Conservation (phyloP, 805 yeast species). For the Cyberlindnera euphorbiiphila region DNA sequence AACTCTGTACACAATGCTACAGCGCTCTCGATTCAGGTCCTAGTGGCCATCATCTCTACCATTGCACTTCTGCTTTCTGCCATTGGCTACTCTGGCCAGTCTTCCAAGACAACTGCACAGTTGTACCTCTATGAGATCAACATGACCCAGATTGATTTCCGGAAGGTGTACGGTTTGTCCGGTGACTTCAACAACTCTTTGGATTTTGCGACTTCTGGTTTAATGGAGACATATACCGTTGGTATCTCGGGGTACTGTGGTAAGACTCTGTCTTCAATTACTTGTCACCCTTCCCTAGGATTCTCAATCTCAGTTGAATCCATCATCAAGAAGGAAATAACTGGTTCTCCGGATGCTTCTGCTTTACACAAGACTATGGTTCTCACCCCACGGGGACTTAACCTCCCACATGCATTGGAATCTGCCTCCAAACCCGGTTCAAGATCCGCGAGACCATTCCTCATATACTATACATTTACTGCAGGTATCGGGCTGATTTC, state of each 20-base stretch:
- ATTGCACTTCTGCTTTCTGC: not conserved
- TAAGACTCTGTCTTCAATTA: not conserved
- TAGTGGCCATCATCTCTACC: not conserved
- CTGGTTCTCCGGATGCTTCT: too few relatives aligned
- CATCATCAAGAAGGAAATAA: too few relatives aligned
- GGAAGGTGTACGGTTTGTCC: not conserved
- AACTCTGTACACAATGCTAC: not conserved
- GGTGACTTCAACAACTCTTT: not conserved
- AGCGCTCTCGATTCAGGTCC: not conserved
- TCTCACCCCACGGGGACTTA: too few relatives aligned
- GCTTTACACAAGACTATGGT: too few relatives aligned
- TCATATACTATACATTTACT: too few relatives aligned
- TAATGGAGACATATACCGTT: not conserved
- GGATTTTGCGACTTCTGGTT: not conserved
- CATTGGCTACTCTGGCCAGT: slow-evolving; percentile 1
- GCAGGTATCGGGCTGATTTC: too few relatives aligned
- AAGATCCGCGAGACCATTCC: too few relatives aligned
- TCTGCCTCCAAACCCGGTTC: too few relatives aligned
- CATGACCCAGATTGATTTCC: not conserved
- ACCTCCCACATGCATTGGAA: too few relatives aligned
- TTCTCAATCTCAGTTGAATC: too few relatives aligned
- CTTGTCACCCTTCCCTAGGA: too few relatives aligned
- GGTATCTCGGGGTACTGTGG: slow-evolving; percentile 2
- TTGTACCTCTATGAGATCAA: slow-evolving; percentile 1
- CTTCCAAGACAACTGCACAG: not conserved